Conservation (phyloP, 495 filamentous ascomycete genomes). For the Penicillium herquei region DNA sequence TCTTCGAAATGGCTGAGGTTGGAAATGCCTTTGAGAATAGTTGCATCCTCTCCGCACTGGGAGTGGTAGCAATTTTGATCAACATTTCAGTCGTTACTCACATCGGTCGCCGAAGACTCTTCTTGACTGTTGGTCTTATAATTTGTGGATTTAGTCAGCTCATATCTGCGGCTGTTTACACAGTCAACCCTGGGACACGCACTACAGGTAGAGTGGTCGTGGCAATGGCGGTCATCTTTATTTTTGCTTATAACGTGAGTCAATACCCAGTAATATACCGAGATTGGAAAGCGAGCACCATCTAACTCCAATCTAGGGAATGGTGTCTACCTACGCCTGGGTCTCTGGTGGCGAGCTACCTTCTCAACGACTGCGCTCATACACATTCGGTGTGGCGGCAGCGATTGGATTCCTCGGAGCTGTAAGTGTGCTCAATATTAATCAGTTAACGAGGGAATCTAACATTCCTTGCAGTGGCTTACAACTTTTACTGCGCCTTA, state of each 20-base stretch:
- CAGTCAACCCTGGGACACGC: constrained; percentile 37
- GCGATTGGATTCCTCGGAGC: constrained; percentile 43
- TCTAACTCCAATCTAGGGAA: constrained; percentile 8
- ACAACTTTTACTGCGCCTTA: constrained; percentile 62
- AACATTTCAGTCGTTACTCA: constrained; percentile 53
- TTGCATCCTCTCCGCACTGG: constrained; percentile 54
- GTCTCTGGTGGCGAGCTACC: constrained; percentile 55
- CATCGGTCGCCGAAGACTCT: constrained; percentile 52
- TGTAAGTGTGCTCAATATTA: constrained; percentile 3
- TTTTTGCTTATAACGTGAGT: constrained; percentile 53
- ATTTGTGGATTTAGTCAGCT: constrained; percentile 54
- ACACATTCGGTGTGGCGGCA: constrained; percentile 52
- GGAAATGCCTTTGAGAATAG: constrained; percentile 58
- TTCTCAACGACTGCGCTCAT: constrained; percentile 49
- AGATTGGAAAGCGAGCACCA: neutral
- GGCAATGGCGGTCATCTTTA: constrained; percentile 54
- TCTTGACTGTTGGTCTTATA: constrained; percentile 50
- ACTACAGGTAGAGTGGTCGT: constrained; percentile 50
- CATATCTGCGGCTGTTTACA: constrained; percentile 54
- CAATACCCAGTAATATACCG: neutral
- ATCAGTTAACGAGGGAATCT: neutral
- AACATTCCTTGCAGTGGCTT: constrained; percentile 42
- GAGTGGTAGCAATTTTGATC: constrained; percentile 55
- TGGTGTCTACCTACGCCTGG: constrained; percentile 52
- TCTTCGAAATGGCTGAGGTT: constrained; percentile 62